These are phyloP conservation scores for Chlamydomonas urium DNA, from an alignment of 139 green algal genomes.

Conservation along the genomic window DNA sequence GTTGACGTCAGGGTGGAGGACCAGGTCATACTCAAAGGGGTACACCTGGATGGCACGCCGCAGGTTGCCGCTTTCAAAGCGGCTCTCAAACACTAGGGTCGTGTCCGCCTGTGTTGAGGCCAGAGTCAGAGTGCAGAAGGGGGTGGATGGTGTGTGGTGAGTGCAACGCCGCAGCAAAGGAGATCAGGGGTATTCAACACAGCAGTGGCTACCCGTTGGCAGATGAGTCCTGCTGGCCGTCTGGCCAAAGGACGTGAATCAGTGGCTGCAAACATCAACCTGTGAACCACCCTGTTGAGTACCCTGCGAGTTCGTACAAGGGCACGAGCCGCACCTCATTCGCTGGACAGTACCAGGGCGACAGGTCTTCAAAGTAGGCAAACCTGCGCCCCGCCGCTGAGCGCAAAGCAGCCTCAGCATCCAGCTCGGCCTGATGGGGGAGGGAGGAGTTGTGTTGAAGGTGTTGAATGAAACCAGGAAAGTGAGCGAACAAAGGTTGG, in stretches of 20 bases:
- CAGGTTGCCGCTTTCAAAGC: slow-evolving; percentile 75
- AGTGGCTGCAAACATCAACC: too few relatives aligned
- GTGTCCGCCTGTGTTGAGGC: slow-evolving; percentile 27
- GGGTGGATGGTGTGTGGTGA: neutral
- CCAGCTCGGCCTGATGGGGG: neutral
- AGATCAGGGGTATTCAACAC: neutral
- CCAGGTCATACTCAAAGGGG: slow-evolving; percentile 68
- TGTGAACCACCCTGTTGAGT: too few relatives aligned
- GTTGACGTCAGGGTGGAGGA: slow-evolving; percentile 67
- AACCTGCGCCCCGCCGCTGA: neutral
- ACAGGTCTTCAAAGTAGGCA: slow-evolving; percentile 2
- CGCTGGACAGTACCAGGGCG: neutral
- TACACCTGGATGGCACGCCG: slow-evolving; percentile 58
- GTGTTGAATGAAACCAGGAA: too few relatives aligned
- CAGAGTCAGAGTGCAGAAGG: neutral
- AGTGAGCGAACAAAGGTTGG: neutral
- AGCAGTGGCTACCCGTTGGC: neutral
- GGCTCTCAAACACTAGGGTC: slow-evolving; percentile 68
- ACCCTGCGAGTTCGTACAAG: too few relatives aligned
- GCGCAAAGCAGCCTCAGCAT: neutral
- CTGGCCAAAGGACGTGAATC: too few relatives aligned
- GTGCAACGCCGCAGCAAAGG: neutral
- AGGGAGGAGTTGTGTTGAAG: neutral
- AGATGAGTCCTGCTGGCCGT: too few relatives aligned
- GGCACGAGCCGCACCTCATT: too few relatives aligned